Conservation (phyloP, 768 basidiomycete genomes). For the Antrodiella citrinella region DNA sequence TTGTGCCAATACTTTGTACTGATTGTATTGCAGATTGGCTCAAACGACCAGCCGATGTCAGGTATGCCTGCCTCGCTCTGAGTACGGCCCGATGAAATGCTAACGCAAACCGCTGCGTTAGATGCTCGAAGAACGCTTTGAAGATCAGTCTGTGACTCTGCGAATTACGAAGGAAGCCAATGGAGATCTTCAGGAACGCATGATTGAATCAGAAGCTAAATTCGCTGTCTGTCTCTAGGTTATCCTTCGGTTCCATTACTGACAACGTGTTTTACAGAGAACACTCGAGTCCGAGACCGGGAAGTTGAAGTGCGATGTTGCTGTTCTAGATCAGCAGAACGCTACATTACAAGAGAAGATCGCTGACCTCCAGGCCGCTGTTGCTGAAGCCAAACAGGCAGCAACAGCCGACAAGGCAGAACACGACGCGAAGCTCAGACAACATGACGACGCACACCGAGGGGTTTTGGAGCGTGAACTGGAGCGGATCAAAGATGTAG, state of each 20-base stretch:
- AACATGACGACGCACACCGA: conserved; percentile 5
- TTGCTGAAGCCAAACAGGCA: conserved; percentile 9
- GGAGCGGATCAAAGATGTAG: conserved; percentile 9
- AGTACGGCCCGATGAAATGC: too few relatives aligned
- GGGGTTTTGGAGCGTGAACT: conserved; percentile 5
- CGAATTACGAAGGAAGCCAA: conserved; percentile 46
- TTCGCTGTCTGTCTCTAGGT: conserved; percentile 24
- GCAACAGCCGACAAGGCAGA: conserved; percentile 7
- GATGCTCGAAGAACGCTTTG: conserved; percentile 52
- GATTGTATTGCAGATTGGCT: conserved; percentile 8
- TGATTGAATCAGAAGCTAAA: conserved; percentile 27
- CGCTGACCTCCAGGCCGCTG: conserved; percentile 9
- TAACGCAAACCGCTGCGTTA: too few relatives aligned
- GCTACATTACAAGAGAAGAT: conserved; percentile 19
- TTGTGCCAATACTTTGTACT: too few relatives aligned
- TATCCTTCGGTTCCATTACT: conserved; percentile 6
- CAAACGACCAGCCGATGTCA: conserved; percentile 12
- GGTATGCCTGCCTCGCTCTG: conserved; percentile 4
- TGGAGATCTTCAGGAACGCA: conserved; percentile 43
- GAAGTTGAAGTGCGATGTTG: conserved; percentile 30
- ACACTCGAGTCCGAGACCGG: conserved; percentile 26
- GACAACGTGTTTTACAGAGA: conserved; percentile 12
- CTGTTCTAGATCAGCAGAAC: conserved; percentile 35
- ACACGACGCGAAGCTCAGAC: conserved; percentile 11
- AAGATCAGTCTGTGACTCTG: conserved; percentile 46